Conservation (phyloP, 352 stramenopile species). For the Plasmopara muralis region DNA sequence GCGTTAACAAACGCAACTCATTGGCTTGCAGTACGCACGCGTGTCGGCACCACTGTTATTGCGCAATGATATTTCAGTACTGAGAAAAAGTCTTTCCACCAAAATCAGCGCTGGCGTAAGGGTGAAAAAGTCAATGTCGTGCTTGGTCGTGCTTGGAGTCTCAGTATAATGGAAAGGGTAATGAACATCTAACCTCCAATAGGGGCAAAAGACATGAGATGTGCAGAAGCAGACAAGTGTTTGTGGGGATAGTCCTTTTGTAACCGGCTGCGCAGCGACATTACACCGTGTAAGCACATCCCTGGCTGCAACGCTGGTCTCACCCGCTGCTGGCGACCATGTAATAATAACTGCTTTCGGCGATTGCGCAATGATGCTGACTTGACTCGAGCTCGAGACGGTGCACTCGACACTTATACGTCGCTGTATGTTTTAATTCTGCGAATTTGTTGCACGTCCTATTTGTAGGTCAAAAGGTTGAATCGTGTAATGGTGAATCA, state of each 20-base stretch:
- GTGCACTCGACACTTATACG: background rate
- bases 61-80: too few species aligned
- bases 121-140: constrained; percentile 12
- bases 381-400: too few species aligned
- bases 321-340: background rate
- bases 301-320: background rate
- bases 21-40: too few species aligned
- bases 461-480: background rate
- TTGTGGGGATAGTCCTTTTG: background rate
- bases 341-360: background rate
- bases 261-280: background rate
- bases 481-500: background rate
- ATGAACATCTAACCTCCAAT: constrained; percentile 1
- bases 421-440: background rate
- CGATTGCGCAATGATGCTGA: background rate
- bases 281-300: background rate
- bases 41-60: too few species aligned
- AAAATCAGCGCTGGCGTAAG: constrained; percentile 9
- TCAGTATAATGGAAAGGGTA: background rate
- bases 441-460: background rate
- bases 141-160: too few species aligned
- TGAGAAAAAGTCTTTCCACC: too few species aligned
- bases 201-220: background rate
- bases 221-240: background rate
- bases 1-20: too few species aligned